Base-by-base conservation (phyloP, 306 rosid genomes). In the Dryas octopetala region DNA sequence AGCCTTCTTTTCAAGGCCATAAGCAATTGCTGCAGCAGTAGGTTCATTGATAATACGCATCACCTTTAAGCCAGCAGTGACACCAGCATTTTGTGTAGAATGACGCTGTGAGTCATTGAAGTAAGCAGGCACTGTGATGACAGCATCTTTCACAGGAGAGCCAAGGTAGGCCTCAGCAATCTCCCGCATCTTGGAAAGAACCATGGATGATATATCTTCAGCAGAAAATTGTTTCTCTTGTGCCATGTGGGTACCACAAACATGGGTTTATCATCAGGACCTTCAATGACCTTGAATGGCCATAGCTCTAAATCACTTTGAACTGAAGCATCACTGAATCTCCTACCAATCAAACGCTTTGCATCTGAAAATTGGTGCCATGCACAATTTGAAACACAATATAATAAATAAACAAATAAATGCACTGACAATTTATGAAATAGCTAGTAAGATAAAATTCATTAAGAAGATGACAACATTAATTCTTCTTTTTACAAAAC, bases 41-140 rank as follows among this genome's bases (percentile, higher is more conserved):
- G 78, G 78, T 14, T 75, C 55, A 1, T 75, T 64, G 72, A 75
- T 75, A 2, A 75, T 75, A 10, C 46, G 54, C 17, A 75, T 75
- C 10, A 75, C 65, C 2, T 64, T 52, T 5, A 75, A 72, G 1
- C 78, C 78, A 5, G 47, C 78, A 23, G 2, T 12, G 6, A 0
- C 3, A 0, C 55, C 78, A 0, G 65, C 78, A 43, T 75, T 44
- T 26, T 49, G 64, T 1, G 72, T 64, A 44, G 65, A 53, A 8
- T 75, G 9, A 7, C 55, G 71, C 13, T 75, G 72, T 0, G 78
- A 54, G 1, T 64, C 13, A 7, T 3, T 75, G 44, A 75, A 75
- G 58, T 74, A 74, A 13, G 71, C 78, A 63, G 78, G 64, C 54
- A 52, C 78, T 8, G 70, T 74, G 23, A 74, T 62, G 0, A 74